Evolutionary conservation across 371 early-diverging fungal species (phyloP), one percentile per base, ranked within the genome.

Genomic region (Syncephalastrum contaminatum): DNA sequence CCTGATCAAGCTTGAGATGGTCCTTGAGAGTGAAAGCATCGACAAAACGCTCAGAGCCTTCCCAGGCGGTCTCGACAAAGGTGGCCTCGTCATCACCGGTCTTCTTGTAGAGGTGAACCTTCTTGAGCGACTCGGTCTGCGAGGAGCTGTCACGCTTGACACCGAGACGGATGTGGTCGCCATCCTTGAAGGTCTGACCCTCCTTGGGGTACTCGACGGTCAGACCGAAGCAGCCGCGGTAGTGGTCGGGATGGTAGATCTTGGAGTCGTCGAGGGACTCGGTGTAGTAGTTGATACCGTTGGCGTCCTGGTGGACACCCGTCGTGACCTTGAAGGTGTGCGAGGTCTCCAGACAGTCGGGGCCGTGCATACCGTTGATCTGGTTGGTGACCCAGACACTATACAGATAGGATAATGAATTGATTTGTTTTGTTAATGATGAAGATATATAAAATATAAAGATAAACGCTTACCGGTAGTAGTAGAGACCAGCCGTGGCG

Each of bases 261-360:
- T 50, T 54, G 21, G 54, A 46, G 52, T 77, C 78, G 53, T 67
- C 60, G 19, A 70, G 58, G 12, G 56, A 57, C 53, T 77, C 74
- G 40, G 66, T 53, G 36, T 70, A 81, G 44, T 77, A 77, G 60
- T 69, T 70, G 30, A 73, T 58, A 51, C 84, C 81, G 53, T 72
- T 72, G 39, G 80, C 74, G 62, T 85, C 82, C 44, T 63, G 59
- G 62, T 84, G 83, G 36, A 77, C 75, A 45, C 79, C 81, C n/a
- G 73, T 56, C 19, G 80, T 73, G 6, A 82, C 84, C 75, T 84
- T 85, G 70, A 86, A 83, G 48, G 73, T 74, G 42, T 73, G 70
- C 56, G 85, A 83, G 55, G 72, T 70, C 62, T 86, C 72, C 21
- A 71, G 51, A 60, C 74, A 77, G 44, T 72, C 74, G 44, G 74